Conservation (phyloP, 1,139 yeast species). For the Hyphopichia fennica region DNA sequence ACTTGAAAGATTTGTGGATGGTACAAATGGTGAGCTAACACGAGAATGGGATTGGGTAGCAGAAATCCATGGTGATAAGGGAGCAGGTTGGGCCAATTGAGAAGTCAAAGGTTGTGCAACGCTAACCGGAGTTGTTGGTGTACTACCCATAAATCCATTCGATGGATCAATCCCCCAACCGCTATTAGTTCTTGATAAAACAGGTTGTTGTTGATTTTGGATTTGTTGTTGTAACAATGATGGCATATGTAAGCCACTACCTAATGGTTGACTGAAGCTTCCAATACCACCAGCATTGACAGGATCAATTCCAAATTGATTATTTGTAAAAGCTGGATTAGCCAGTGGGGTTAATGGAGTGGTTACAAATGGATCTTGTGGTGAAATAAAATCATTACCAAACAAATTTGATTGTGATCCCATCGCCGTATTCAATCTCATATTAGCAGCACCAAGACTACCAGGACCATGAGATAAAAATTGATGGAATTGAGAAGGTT, state of each 20-base stretch:
- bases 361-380: constrained; percentile 22
- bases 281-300: constrained; percentile 14
- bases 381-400: constrained; percentile 23
- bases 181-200: constrained; percentile 34
- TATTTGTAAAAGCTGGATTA: constrained; percentile 9
- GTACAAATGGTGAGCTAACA: constrained; percentile 44
- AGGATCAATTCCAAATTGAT: constrained; percentile 28
- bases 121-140: constrained; percentile 31
- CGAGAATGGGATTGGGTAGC: constrained; percentile 36
- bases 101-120: constrained; percentile 22
- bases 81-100: constrained; percentile 34
- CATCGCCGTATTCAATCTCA: constrained; percentile 20
- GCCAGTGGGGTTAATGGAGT: constrained; percentile 14
- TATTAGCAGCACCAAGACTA: constrained; percentile 23
- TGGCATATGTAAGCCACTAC: constrained; percentile 20
- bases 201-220: constrained; percentile 31
- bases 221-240: constrained; percentile 35
- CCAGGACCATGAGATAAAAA: constrained; percentile 22
- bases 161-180: constrained; percentile 42
- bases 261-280: constrained; percentile 13
- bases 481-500: constrained; percentile 19
- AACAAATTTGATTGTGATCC: constrained; percentile 23
- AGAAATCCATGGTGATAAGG: constrained; percentile 45
- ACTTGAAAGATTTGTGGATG: constrained; percentile 12
- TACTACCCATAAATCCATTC: constrained; percentile 17